Evolutionary conservation across 2,329 filamentous ascomycete genomes (phyloP), one percentile per base, ranked within the genome.

Genomic region (Cladophialophora psammophila): DNA sequence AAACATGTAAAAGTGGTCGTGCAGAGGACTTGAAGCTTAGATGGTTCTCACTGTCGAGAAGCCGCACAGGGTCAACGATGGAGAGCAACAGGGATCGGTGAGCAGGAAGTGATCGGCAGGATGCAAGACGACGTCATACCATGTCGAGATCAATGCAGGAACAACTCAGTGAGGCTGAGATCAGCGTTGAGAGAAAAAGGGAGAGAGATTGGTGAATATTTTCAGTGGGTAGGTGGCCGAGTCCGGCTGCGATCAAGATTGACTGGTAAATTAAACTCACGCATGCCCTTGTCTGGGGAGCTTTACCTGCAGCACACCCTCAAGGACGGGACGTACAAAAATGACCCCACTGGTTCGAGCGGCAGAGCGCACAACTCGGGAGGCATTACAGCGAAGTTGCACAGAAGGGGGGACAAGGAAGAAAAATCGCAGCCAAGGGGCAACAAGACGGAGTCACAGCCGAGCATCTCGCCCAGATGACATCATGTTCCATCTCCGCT

Each of bases 111-210:
- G 61, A 61, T 61, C 59, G 36, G 18, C 59, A 4, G 35, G 31
- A 48, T 61, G 59, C 59, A 40, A 31, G 18, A 38, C 59, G 59
- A 68, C 66, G 66, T 68, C 66, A 68, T 65, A 15, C 31, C 53
- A 53, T 50, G 12, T 60, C 56, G 45, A 61, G 9, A 36, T 57
- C 61, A 65, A 68, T 68, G 66, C 66, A 68, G 66, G 66, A 68
- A 68, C 66, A 38, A 52, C 34, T 31, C 26, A 56, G 36, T n/a
- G 15, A 48, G 60, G 20, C 31, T 52, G 53, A 62, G 35, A 50
- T 50, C 45, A 50, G 45, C 45, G 20, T 50, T 10, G 45, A 50
- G 32, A 50, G n/a, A 52, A 26, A 26, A 20, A 45, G 20, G 38
- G 36, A 50, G n/a, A 36, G 50, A 55, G 32, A 32, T 42, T 18